Base-by-base conservation (phyloP, 1,139 yeast species). In the Pichia sp. region DNA sequence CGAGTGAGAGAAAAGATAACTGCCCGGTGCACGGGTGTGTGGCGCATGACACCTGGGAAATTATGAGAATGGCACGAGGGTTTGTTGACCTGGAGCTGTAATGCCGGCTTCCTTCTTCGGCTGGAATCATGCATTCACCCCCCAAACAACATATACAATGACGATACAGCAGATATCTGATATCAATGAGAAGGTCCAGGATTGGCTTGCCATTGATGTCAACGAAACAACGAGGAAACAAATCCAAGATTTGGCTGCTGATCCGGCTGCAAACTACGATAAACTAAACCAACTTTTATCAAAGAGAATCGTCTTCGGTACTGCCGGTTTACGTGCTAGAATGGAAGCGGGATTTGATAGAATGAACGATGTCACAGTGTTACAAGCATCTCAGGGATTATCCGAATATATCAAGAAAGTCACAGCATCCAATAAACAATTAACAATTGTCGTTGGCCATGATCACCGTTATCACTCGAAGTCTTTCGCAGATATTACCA, bases 341-440 rank as follows among this genome's bases (percentile, higher is more conserved):
- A 90, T 93, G 96, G 90, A 83, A 54, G 89, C 96, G 0, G 98
- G 98, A 0, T 91, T 86, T 63, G 78, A 81, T 44, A 77, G 90
- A 56, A 86, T 93, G 94, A 93, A 93, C 64, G 87, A 85, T 54
- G 84, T 93, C 11, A 90, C 97, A 0, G 86, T 93, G 1, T 63
- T 88, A 38, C 98, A 91, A 66, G 94, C 98, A 0, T 83, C 97
- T 0, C 98, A 91, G 60, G 99, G 98, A 0, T 71, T 93, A 30
- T 86, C 96, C 0, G 68, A 69, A 46, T 88, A 58, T n/a, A 60
- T 63, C n/a, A 65, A 67, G 19, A 67, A 6, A n/a, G n/a, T n/a
- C n/a, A n/a, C n/a, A n/a, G n/a, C n/a, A n/a, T n/a, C n/a, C n/a
- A 12, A 4, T 20, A 34, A 40, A 41, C 50, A 58, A 3, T 67